A percentile compares a stretch with the other conserved stretches of the same genome.
Conservation (phyloP, 2,329 filamentous ascomycete genomes). For the Alternaria brassicicola region DNA sequence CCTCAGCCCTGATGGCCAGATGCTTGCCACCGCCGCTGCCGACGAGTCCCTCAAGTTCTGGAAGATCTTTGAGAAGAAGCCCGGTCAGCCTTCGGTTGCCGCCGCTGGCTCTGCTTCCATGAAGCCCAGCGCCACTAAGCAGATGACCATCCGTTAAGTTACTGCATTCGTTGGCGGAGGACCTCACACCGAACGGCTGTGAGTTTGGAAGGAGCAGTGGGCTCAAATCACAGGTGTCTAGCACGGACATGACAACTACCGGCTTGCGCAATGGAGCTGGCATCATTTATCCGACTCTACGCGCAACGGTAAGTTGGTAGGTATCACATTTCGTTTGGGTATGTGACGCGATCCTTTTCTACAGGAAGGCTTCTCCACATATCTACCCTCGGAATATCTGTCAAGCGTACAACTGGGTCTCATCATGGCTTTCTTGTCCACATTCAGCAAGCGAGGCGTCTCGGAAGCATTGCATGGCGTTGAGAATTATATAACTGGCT, state of each 20-base stretch:
- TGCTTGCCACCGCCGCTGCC: conserved; percentile 92
- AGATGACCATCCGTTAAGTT: conserved; percentile 71
- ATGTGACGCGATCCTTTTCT: conserved; percentile 46
- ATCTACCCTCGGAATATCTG: conserved; percentile 39
- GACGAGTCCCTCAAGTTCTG: conserved; percentile 99
- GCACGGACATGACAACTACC: conserved; percentile 27
- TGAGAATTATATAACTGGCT: conserved; percentile 19
- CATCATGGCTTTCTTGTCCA: conserved; percentile 21
- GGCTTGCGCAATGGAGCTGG: conserved; percentile 49
- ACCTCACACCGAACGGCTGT: neutral
- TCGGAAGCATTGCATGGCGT: conserved; percentile 40
- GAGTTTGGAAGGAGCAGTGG: conserved; percentile 14
- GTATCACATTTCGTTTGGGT: conserved; percentile 50
- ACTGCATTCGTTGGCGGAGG: neutral
- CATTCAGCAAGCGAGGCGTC: conserved; percentile 40
- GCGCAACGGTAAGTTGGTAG: conserved; percentile 52
- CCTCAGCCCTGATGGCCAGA: conserved; percentile 95
- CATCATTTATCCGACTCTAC: conserved; percentile 43
- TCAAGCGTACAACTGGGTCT: conserved; percentile 30
- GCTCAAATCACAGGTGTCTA: conserved; percentile 23
- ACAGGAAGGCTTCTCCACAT: conserved; percentile 39
- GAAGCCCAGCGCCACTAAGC: conserved; percentile 82
- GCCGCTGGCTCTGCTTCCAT: conserved; percentile 74
- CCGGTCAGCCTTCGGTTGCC: conserved; percentile 70
- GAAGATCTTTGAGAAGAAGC: conserved; percentile 99